phyloP scores from a whole-genome alignment of 139 green algal species.

The Asterochloris erici region DNA sequence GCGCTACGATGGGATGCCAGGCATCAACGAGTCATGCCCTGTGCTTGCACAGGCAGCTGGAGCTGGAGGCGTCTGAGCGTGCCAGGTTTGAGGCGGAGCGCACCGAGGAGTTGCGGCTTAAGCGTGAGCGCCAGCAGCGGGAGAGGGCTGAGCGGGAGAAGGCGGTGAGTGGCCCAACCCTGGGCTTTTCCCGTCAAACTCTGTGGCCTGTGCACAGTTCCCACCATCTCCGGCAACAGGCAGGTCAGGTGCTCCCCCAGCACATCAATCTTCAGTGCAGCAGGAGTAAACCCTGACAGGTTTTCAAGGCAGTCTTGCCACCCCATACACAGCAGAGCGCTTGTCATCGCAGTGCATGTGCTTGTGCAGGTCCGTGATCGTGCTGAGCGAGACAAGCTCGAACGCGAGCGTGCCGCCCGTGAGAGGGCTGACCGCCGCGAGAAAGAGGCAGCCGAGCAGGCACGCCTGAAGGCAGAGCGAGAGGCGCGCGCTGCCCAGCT shows the following conservation, averaged over 20 bases:
- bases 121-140: constrained; percentile 1
- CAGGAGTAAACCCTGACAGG: too few relatives aligned
- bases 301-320: too few relatives aligned
- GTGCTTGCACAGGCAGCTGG: background rate
- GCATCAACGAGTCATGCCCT: background rate
- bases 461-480: background rate
- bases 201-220: too few relatives aligned
- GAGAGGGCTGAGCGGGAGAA: constrained; percentile 1
- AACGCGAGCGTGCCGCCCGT: background rate
- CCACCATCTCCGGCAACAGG: too few relatives aligned
- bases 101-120: background rate
- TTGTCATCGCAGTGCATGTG: background rate
- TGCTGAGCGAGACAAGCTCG: constrained; percentile 5
- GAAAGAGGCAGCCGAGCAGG: background rate
- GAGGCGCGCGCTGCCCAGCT: background rate
- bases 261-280: too few relatives aligned
- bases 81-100: background rate
- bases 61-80: constrained; percentile 5
- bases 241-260: too few relatives aligned
- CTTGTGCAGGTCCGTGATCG: background rate
- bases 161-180: background rate
- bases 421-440: constrained; percentile 10
- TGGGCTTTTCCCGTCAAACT: too few relatives aligned
- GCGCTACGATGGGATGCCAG: background rate
- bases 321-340: background rate